Base-by-base conservation (phyloP, 176 grass and related monocot genomes). In the Carex littledalei region DNA sequence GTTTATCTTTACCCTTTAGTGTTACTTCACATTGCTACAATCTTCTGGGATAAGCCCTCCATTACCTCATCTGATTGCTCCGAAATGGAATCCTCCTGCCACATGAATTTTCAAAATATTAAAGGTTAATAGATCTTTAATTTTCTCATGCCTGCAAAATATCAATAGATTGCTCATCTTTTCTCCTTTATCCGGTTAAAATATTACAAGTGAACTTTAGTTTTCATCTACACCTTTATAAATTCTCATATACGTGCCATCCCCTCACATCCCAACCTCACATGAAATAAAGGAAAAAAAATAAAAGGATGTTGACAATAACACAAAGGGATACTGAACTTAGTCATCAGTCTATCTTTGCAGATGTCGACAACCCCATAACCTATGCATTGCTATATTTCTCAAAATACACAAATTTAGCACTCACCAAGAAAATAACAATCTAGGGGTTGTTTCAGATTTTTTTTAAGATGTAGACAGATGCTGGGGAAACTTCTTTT, bases 11-110 rank as follows among this genome's bases (percentile, higher is more conserved):
- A 72, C 17, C 35, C 18, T 72, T 39, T 47, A 72, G 17, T 20
- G 39, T 72, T 21, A 45, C 47, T 63, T 81, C 39, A 88, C 43
- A 87, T 70, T 55, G 85, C 80, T 2, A 52, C 80, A 4, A 98
- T 76, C 85, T 91, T 91, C 65, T 88, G 70, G 15, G 86, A 88
- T 61, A 94, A 87, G 73, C 80, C 93, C 34, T 92, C 87, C 11
- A 89, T 85, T 8, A 43, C 67, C 8, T 65, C 95, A 78, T 89
- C 88, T 50, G 69, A 50, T 67, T 90, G 80, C 84, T 99, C 91
- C 0, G 65, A 85, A 54, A 89, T 94, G 6, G 86, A 78, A 29
- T 95, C 89, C 34, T 94, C 85, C 91, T 95, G 75, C 53, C 74
- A 80, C 78, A 90, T 18, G 49, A 60, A 37, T 22, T 22, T 32